phyloP scores from a whole-genome alignment of 768 basidiomycete species.

The Xerocomellus chrysenteron region DNA sequence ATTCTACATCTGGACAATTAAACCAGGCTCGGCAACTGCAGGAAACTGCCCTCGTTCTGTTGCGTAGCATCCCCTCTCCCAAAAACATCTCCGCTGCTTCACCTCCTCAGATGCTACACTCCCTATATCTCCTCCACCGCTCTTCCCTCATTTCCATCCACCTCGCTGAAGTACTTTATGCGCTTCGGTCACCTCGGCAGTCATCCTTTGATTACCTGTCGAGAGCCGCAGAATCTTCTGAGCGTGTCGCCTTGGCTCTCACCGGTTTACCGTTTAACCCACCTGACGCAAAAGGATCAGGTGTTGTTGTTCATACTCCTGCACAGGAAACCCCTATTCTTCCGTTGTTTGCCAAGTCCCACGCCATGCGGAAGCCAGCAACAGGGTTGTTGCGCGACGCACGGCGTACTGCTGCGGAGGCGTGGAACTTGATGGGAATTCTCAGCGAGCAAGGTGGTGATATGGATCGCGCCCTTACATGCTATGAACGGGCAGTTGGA shows the following conservation, averaged over 20 bases:
- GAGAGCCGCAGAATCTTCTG: slow-evolving; percentile 65
- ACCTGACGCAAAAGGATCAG: slow-evolving; percentile 35
- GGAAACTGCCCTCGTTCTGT: slow-evolving; percentile 51
- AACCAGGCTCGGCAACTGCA: slow-evolving; percentile 55
- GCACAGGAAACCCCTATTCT: slow-evolving; percentile 42
- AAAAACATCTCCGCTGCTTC: slow-evolving; percentile 43
- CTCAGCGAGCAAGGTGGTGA: slow-evolving; percentile 48
- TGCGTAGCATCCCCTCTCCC: slow-evolving; percentile 54
- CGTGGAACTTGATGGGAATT: slow-evolving; percentile 73
- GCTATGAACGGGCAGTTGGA: slow-evolving; percentile 66
- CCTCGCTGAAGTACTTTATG: slow-evolving; percentile 69
- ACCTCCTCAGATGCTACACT: slow-evolving; percentile 61
- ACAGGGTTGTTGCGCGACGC: slow-evolving; percentile 63
- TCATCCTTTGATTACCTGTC: slow-evolving; percentile 56
- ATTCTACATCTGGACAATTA: slow-evolving; percentile 58
- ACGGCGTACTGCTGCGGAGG: slow-evolving; percentile 66
- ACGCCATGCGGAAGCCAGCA: slow-evolving; percentile 54
- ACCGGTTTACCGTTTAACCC: slow-evolving; percentile 40
- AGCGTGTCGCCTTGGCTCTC: slow-evolving; percentile 58
- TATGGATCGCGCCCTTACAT: slow-evolving; percentile 47
- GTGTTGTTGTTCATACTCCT: slow-evolving; percentile 37
- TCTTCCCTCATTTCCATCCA: slow-evolving; percentile 73
- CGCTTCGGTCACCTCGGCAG: slow-evolving; percentile 39
- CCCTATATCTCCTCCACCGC: slow-evolving; percentile 66
- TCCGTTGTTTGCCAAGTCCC: slow-evolving; percentile 45